Evolutionary conservation across 148 eudicot species (phyloP), one percentile per base, ranked within the genome.

Genomic region (Chenopodium album): DNA sequence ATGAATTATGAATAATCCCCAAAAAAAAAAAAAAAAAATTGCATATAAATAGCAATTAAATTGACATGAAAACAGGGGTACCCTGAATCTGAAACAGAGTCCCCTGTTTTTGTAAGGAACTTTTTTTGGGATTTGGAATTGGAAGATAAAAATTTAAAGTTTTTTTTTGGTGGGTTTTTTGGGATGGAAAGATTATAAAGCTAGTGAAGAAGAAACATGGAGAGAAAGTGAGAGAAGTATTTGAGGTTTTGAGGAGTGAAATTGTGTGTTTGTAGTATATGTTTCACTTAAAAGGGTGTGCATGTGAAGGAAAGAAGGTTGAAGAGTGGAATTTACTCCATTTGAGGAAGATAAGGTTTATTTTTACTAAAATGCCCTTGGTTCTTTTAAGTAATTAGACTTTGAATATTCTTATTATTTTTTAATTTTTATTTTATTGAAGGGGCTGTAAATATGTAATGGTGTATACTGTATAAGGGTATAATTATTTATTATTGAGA

Each of bases 271-370:
- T 81, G 70, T 80, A 71, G 68, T 80, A 72, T 48, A 77, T 81
- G 86, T 81, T 81, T 81, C 72, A 31, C 73, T 60, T 76, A 52
- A 59, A 85, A 73, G 71, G 77, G 48, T 34, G 80, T 70, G 85
- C 88, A 88, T 88, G 92, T 90, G 89, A 88, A 62, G 71, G 59
- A 70, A 48, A 78, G 85, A 79, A 79, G 80, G 47, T 54, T 73
- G 70, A 69, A 46, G 41, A 82, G 84, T 88, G 86, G 84, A 70
- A 76, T 78, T 84, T 76, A 87, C 85, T 87, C 80, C 46, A 78
- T 78, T 66, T 67, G 29, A 17, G 59, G 64, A 76, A 65, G 79
- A 76, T 82, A 46, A 82, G 71, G 76, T 64, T 65, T 17, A 28
- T 65, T 34, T 69, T 79, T 82, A 76, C 82, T 34, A 66, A 50